A percentile compares a stretch with the other conserved stretches of the same genome.
phyloP scores from a whole-genome alignment of 371 early-diverging fungal species.

The Funneliformis caledonium region DNA sequence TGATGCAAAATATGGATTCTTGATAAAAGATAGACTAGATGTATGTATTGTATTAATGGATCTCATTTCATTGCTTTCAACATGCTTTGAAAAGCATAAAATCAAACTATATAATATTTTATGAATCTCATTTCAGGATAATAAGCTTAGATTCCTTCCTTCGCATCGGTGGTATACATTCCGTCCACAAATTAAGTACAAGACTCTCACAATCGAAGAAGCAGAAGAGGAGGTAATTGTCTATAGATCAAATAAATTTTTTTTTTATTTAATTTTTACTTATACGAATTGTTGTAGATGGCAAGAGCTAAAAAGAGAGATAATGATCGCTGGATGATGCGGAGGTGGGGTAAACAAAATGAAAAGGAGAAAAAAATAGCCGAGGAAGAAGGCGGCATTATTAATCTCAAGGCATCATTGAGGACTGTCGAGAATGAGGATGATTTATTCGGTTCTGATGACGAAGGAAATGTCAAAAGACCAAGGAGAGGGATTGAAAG shows the following conservation, averaged over 20 bases:
- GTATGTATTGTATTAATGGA: not conserved
- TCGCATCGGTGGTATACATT: constrained; percentile 94
- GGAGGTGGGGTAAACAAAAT: constrained; percentile 51
- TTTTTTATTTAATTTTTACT: not conserved
- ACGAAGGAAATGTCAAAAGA: constrained; percentile 7
- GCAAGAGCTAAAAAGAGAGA: constrained; percentile 61
- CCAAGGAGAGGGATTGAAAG: constrained; percentile 49
- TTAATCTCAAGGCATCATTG: constrained; percentile 42
- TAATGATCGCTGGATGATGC: constrained; percentile 76
- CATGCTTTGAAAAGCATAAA: constrained; percentile 41
- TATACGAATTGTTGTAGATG: constrained; percentile 38
- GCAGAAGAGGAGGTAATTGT: constrained; percentile 83
- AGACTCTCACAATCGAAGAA: constrained; percentile 86
- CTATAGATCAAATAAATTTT: not conserved
- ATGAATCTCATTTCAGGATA: constrained; percentile 51
- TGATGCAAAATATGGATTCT: constrained; percentile 2
- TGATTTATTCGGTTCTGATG: constrained; percentile 42
- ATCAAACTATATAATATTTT: constrained; percentile 15
- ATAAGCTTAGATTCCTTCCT: constrained; percentile 87
- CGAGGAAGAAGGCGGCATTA: constrained; percentile 47
- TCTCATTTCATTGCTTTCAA: not conserved
- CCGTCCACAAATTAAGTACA: constrained; percentile 75
- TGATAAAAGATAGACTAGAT: not conserved
- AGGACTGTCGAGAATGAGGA: constrained; percentile 49
- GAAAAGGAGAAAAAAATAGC: constrained; percentile 50